Percentiles rank a stretch among this genome's conserved stretches.
These are phyloP conservation scores for baker's yeast (Saccharomyces cerevisiae) DNA, from an alignment of 805 yeast genomes.

Conservation along the genomic window DNA sequence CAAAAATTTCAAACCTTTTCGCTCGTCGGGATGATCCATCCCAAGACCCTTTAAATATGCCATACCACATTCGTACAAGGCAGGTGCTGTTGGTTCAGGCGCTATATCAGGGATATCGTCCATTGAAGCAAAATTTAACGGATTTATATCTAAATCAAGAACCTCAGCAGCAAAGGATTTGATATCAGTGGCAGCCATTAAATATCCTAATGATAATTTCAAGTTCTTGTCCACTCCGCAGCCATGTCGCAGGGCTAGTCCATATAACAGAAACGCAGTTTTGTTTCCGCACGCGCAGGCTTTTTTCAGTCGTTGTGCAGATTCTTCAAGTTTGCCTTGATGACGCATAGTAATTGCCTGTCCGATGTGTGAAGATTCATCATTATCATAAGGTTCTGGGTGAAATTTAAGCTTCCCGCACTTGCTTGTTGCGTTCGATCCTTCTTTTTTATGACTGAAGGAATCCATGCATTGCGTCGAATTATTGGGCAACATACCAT, in stretches of 20 bases:
- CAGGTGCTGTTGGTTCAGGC: conserved; percentile 39
- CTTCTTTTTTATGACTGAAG: not conserved
- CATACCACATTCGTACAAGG: conserved; percentile 56
- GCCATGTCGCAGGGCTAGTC: conserved; percentile 58
- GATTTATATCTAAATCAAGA: conserved; percentile 25
- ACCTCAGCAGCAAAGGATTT: conserved; percentile 21
- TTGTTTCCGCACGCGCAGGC: conserved; percentile 56
- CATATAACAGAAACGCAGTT: conserved; percentile 64
- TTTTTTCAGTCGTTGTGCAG: conserved; percentile 56
- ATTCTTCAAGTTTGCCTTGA: conserved; percentile 55
- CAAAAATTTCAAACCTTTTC: conserved; percentile 47
- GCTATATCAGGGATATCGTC: conserved; percentile 30
- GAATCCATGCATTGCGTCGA: not conserved
- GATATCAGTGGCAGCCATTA: conserved; percentile 44
- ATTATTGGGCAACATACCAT: not conserved
- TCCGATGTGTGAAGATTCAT: conserved; percentile 2
- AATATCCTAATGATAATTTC: conserved; percentile 49
- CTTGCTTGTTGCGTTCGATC: not conserved
- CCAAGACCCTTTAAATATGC: conserved; percentile 54
- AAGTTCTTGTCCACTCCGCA: conserved; percentile 58
- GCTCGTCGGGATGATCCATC: conserved; percentile 35
- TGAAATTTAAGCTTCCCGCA: not conserved
- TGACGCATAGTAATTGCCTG: conserved; percentile 43
- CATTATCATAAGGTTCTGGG: not conserved
- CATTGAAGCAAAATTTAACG: conserved; percentile 27